These are phyloP conservation scores for Leishmania major DNA, from an alignment of 208 protist genomes.

Conservation along the genomic window DNA sequence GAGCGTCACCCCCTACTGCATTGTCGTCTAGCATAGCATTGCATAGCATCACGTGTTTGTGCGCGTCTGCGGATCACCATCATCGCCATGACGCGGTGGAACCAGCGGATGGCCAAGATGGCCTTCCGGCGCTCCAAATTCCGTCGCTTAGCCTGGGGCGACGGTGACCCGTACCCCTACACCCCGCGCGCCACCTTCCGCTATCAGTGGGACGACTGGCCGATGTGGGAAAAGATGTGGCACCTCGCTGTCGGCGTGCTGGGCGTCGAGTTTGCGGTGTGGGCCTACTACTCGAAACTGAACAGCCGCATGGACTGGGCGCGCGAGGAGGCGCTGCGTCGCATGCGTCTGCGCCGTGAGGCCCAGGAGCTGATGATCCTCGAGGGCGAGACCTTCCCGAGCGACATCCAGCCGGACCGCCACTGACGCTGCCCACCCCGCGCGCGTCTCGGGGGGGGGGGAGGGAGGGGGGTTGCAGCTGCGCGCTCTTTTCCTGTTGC, in stretches of 20 bases:
- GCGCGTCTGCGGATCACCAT: not conserved
- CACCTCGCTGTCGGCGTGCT: conserved; percentile 68
- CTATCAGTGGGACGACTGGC: conserved; percentile 92
- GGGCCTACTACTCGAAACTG: conserved; percentile 87
- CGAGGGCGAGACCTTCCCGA: conserved; percentile 79
- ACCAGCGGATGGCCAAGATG: conserved; percentile 92
- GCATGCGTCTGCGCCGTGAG: conserved; percentile 88
- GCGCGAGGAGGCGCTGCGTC: conserved; percentile 85
- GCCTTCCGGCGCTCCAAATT: conserved; percentile 89
- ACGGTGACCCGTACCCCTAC: conserved; percentile 90
- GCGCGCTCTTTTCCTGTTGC: not conserved
- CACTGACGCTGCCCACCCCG: not conserved
- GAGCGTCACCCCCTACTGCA: not conserved
- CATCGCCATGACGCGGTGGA: conserved; percentile 70
- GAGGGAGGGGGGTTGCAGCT: not conserved
- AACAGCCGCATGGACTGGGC: conserved; percentile 90
- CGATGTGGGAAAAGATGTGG: conserved; percentile 80
- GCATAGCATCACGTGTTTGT: not conserved
- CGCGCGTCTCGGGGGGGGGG: too few relatives aligned
- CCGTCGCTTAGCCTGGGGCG: conserved; percentile 86
- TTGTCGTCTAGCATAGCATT: not conserved
- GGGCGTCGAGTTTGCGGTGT: conserved; percentile 70
- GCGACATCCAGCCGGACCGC: conserved; percentile 55
- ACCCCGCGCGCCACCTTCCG: conserved; percentile 89
- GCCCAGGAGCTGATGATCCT: conserved; percentile 91